Base-by-base conservation (phyloP, 2,329 filamentous ascomycete species). In the Colletotrichum limetticola region DNA sequence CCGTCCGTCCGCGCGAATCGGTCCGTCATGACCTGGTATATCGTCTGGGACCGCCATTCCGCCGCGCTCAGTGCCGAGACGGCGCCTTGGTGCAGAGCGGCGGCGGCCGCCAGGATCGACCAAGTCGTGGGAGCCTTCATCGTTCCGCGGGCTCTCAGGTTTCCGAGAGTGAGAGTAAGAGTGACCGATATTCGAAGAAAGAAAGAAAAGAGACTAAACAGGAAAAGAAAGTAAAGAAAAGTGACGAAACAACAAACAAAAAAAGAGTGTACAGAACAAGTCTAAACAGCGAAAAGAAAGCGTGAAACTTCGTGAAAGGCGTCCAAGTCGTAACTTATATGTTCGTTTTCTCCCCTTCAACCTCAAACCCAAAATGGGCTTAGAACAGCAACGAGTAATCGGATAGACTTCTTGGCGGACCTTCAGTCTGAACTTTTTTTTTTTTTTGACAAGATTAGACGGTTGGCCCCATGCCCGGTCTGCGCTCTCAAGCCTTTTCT, bases 21-120 rank as follows among this genome's bases (percentile, higher is more conserved):
- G 76, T 90, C 89, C 4, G 89, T 90, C 76, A 91, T 79, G 49
- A 87, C 85, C 80, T 90, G 89, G 78, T 91, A 91, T 68, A 91
- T 90, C 57, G 86, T 89, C 68, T 86, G 85, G 30, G 83, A 82
- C 77, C 87, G 88, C 88, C 88, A 90, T 42, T 83, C 78, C 5
- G 74, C 79, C n/a, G 79, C 78, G 72, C 35, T 72, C 52, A 74
- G 52, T 55, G 71, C 71, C 32, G 63, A 72, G 14, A 60, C 70
- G 7, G 28, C 14, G 8, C 71, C 60, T 8, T 46, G 62, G 52
- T 61, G 56, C 30, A 72, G 53, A 28, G 58, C 66, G 26, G 69
- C 30, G 19, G 53, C 66, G 32, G 59, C 58, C 26, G 55, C 52
- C 9, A 73, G 56, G 35, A 60, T 26, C 14, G 30, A 46, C 62